Base-by-base conservation (phyloP, 2,329 filamentous ascomycete species). In the Colletotrichum lupini region DNA sequence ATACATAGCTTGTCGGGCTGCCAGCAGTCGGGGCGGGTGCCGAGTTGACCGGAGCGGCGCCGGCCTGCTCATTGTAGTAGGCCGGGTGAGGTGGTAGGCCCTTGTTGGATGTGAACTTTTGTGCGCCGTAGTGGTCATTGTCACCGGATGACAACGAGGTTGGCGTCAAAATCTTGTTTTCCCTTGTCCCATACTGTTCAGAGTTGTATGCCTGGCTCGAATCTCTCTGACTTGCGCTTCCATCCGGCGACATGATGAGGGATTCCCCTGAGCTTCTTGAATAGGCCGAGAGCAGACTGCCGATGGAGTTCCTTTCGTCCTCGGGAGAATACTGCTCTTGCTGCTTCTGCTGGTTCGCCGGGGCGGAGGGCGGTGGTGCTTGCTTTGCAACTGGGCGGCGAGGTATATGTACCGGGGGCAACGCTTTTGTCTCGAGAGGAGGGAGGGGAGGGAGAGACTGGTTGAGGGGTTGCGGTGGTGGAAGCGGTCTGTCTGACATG, bases 241-340 rank as follows among this genome's bases (percentile, higher is more conserved):
- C 84, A 67, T 84, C 82, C 22, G 85, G 86, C 4, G 84, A 84
- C 69, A 80, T 81, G 37, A 83, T 81, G 52, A 83, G 80, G 4
- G 83, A 86, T 63, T 85, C 86, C 56, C 83, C 84, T 7, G 85
- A 85, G 58, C 83, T 85, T 74, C 83, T 81, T 63, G 87, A 87
- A 77, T 91, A 91, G 24, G 89, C 88, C 12, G 87, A 90, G 46
- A 91, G 76, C 12, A 91, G 80, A 77, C 88, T 90, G 16, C 85
- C 88, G 64, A 90, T 80, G 11, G 89, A 90, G 28, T 84, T 84
- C 1, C 68, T 22, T 24, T 61, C 30, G 70, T 69, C 65, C 82
- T 4, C 87, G 85, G 55, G 87, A 86, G 42, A 62, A 26, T 30
- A 9, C 42, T 53, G 57, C 8, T 64, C 52, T 3, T 30, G 42